Conservation (phyloP, 306 rosid species). For the Chamaecrista fasciculata region DNA sequence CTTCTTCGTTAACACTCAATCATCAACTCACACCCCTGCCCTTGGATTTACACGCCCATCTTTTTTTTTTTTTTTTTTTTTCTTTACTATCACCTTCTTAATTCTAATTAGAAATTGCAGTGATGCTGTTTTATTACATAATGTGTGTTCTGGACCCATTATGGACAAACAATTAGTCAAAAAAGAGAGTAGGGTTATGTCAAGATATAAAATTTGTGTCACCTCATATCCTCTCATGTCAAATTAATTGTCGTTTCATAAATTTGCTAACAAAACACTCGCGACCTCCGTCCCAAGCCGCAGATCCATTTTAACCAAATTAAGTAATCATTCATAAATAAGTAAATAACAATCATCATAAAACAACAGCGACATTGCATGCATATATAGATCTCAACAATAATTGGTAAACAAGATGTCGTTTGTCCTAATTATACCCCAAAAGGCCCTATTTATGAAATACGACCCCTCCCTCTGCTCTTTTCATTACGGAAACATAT, state of each 20-base stretch:
- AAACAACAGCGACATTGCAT: no score
- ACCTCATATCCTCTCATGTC: conserved; percentile 15
- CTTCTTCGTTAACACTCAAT: neutral
- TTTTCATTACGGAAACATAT: conserved; percentile 13
- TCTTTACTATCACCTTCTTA: neutral
- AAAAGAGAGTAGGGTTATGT: neutral
- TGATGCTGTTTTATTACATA: neutral
- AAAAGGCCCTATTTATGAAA: neutral
- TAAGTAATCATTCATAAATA: conserved; percentile 28
- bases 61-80: no score
- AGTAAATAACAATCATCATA: neutral
- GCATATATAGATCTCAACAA: no score
- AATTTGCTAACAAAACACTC: conserved; percentile 3
- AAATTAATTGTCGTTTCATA: conserved; percentile 34
- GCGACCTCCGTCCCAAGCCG: neutral
- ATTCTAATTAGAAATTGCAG: neutral
- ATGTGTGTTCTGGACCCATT: conserved; percentile 22
- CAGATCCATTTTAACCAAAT: conserved; percentile 22
- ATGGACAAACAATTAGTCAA: neutral
- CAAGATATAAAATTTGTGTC: conserved; percentile 19
- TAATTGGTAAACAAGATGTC: neutral
- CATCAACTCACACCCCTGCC: conserved; percentile 33
- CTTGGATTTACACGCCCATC: conserved; percentile 23
- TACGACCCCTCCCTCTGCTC: neutral
- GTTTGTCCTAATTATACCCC: conserved; percentile 14